Conservation (phyloP, 352 stramenopile species). For the Aphanomyces euteiches region DNA sequence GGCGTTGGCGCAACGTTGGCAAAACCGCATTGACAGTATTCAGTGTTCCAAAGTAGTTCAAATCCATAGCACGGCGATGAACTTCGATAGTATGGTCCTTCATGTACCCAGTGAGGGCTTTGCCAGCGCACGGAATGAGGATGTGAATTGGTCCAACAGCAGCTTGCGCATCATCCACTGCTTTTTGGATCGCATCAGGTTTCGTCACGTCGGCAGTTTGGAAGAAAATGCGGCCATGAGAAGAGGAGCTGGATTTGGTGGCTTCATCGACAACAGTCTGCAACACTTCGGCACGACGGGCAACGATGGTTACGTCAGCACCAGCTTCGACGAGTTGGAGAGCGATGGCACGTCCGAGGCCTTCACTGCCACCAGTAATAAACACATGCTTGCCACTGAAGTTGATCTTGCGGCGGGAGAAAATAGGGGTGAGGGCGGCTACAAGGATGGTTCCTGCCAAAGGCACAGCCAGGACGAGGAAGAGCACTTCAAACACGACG, state of each 20-base stretch:
- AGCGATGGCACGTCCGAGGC: conserved; percentile 25
- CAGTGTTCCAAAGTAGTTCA: conserved; percentile 32
- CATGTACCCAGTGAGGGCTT: background rate
- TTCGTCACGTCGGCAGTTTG: conserved; percentile 20
- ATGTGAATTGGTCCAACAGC: conserved; percentile 15
- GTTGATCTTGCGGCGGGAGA: conserved; percentile 4
- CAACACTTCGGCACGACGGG: conserved; percentile 25
- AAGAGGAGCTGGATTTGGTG: background rate
- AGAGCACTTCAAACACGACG: background rate
- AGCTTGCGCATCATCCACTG: conserved; percentile 3
- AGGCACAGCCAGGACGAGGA: conserved; percentile 23
- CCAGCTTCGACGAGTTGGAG: conserved; percentile 12
- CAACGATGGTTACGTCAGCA: conserved; percentile 28
- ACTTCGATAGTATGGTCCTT: conserved; percentile 3
- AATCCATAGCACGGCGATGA: conserved; percentile 27
- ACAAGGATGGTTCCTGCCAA: conserved; percentile 1
- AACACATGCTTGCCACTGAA: conserved; percentile 31
- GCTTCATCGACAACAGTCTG: conserved; percentile 23
- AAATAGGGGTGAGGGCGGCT: conserved; percentile 3
- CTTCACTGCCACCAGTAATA: conserved; percentile 31
- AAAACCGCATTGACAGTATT: conserved; percentile 25
- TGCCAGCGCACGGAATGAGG: conserved; percentile 22
- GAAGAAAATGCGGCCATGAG: conserved; percentile 18
- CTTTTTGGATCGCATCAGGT: background rate
- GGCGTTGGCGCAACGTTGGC: conserved; percentile 9